phyloP scores from a whole-genome alignment of 2,329 filamentous ascomycete species.

The Fusarium sp. region DNA sequence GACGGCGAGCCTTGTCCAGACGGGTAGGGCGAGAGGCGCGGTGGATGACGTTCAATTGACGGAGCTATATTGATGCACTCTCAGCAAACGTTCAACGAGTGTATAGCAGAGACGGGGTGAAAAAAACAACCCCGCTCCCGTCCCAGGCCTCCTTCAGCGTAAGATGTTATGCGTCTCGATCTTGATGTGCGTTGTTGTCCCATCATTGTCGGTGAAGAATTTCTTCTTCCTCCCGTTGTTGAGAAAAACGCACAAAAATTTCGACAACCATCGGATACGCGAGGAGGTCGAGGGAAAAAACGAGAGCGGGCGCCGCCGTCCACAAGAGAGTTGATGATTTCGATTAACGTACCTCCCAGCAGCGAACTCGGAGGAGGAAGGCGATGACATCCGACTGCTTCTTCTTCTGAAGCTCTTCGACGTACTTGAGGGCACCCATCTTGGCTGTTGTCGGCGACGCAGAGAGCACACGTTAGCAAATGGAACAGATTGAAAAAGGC shows the following conservation, averaged over 20 bases:
- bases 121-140: conserved; percentile 20
- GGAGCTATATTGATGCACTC: conserved; percentile 99
- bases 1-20: conserved; percentile 99
- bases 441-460: conserved; percentile 61
- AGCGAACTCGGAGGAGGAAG: conserved; percentile 99
- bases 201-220: conserved; percentile 19
- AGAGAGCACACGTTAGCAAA: conserved; percentile 43
- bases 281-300: conserved; percentile 29
- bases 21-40: conserved; percentile 97
- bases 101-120: conserved; percentile 75
- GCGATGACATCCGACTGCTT: conserved; percentile 99
- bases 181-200: conserved; percentile 4
- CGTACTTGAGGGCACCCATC: conserved; percentile 99
- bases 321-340: conserved; percentile 52
- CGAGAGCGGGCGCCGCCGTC: conserved; percentile 46
- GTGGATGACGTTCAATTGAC: conserved; percentile 99
- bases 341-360: conserved; percentile 95
- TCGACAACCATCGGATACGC: conserved; percentile 6
- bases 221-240: conserved; percentile 19
- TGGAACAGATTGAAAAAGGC: conserved; percentile 5
- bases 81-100: conserved; percentile 99
- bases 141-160: conserved; percentile 12
- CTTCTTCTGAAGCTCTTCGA: conserved; percentile 99
- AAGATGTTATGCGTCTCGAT: conserved; percentile 3
- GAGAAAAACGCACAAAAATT: conserved; percentile 25